Evolutionary conservation across 1,139 yeast species (phyloP), one percentile per base, ranked within the genome.

Genomic region (Debaryomyces sp.): DNA sequence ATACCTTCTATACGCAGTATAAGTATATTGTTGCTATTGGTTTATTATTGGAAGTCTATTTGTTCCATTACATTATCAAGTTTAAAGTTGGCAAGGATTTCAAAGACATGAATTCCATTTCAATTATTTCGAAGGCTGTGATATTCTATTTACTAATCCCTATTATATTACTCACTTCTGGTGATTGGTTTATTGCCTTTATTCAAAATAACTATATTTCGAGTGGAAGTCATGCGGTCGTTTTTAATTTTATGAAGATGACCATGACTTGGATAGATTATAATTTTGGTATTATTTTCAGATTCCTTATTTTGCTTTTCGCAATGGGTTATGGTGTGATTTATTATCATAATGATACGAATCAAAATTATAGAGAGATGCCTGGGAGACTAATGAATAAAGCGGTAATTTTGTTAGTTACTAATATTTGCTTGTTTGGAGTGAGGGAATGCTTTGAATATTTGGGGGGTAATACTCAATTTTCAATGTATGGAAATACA

Each of bases 241-340:
- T 51, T 22, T 41, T 50, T 10, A 38, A 24, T 23, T 46, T 27
- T 12, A 41, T 50, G 23, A 33, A 13, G 5, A 26, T 38, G 40
- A 40, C 34, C 6, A 26, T 32, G 9, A 22, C 29, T 5, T 53
- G 47, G 52, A 17, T 50, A 17, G 34, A 17, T 15, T 7, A 13
- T 26, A 43, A 49, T 22, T 53, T 51, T 38, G 26, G 26, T 7
- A 33, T 47, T 13, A 50, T 57, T 21, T 22, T 48, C 6, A 38
- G 49, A 6, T 61, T 54, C 44, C 52, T 60, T 35, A 46, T 62
- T n/a, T 61, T 70, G 32, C 47, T 71, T 29, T 70, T 73, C 50
- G 53, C 73, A 36, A 71, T 71, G 76, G 78, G 78, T 0, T 71
- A 66, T 48, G 78, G 78, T 1, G 75, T 71, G 3, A 56, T 72